A percentile compares a stretch with the other conserved stretches of the same genome.
These are phyloP conservation scores for Omphalotus guepiniiformis DNA, from an alignment of 768 basidiomycete species.

Conservation along the genomic window DNA sequence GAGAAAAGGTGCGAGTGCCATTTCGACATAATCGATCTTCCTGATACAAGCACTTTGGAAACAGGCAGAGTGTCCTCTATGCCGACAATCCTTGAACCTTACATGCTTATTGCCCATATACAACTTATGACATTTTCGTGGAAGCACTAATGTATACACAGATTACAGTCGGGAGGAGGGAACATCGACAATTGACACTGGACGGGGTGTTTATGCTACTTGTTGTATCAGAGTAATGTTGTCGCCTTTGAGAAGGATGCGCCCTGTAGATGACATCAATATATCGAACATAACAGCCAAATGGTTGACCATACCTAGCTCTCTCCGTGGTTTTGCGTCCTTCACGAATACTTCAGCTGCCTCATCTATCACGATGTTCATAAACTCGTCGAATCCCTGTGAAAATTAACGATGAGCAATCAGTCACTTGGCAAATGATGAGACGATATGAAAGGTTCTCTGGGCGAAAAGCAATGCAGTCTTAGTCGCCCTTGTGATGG, in stretches of 20 bases:
- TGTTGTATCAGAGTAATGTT: conserved; percentile 98
- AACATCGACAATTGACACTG: too few relatives aligned
- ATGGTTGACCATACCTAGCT: conserved; percentile 59
- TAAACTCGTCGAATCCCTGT: conserved; percentile 99
- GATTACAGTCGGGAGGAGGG: neutral
- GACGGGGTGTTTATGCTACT: conserved; percentile 27
- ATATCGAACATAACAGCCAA: conserved; percentile 4
- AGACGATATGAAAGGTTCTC: conserved; percentile 7
- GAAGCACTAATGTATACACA: neutral
- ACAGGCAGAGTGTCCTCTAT: conserved; percentile 83
- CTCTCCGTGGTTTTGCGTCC: conserved; percentile 78
- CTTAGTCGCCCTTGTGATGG: conserved; percentile 29
- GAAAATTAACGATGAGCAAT: conserved; percentile 20
- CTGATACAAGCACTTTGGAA: neutral
- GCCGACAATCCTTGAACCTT: conserved; percentile 71
- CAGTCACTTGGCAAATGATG: neutral
- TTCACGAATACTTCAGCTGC: conserved; percentile 90
- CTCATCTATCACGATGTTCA: conserved; percentile 96
- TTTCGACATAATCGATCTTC: neutral
- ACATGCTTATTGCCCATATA: conserved; percentile 74
- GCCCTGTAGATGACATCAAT: conserved; percentile 48
- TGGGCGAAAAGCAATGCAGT: conserved; percentile 7
- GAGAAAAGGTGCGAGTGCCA: conserved; percentile 62
- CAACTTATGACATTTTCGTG: conserved; percentile 53
- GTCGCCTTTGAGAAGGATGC: conserved; percentile 94